Percentiles rank a stretch among this genome's conserved stretches.
These are phyloP conservation scores for Lomentospora prolificans DNA, from an alignment of 2,329 filamentous ascomycete genomes.

Conservation along the genomic window DNA sequence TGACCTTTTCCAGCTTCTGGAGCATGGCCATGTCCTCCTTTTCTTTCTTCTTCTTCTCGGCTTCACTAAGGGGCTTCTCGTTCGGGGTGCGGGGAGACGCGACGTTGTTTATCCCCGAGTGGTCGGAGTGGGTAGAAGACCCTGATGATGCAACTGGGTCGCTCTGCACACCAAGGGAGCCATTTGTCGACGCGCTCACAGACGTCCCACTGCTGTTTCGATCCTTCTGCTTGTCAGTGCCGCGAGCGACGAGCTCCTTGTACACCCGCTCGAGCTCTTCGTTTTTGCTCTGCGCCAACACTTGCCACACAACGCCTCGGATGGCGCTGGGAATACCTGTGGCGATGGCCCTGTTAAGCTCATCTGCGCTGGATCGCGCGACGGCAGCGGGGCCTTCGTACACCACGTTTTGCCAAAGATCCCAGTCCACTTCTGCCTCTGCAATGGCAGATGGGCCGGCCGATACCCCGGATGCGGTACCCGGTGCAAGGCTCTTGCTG, in stretches of 20 bases:
- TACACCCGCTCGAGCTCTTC: slow-evolving; percentile 84
- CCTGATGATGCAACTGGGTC: slow-evolving; percentile 67
- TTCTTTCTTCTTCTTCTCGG: slow-evolving; percentile 65
- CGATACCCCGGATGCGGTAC: slow-evolving; percentile 73
- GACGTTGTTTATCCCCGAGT: slow-evolving; percentile 50
- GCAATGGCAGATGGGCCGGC: slow-evolving; percentile 61
- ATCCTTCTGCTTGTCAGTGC: slow-evolving; percentile 70
- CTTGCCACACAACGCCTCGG: slow-evolving; percentile 97
- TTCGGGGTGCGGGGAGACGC: slow-evolving; percentile 40
- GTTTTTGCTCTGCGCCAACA: slow-evolving; percentile 89
- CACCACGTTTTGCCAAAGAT: slow-evolving; percentile 92
- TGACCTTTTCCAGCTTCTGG: slow-evolving; percentile 80
- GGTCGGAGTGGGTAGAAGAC: slow-evolving; percentile 74
- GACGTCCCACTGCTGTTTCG: slow-evolving; percentile 45
- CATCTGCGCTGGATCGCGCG: slow-evolving; percentile 76
- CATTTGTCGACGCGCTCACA: slow-evolving; percentile 41
- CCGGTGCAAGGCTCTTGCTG: slow-evolving; percentile 57
- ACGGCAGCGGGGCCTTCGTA: slow-evolving; percentile 88
- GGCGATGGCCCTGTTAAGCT: slow-evolving; percentile 83
- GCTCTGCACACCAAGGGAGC: slow-evolving; percentile 48
- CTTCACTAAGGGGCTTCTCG: slow-evolving; percentile 49
- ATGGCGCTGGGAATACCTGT: slow-evolving; percentile 91
- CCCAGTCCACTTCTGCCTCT: slow-evolving; percentile 88
- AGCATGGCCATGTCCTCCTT: slow-evolving; percentile 68
- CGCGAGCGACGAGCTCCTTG: slow-evolving; percentile 65